Base-by-base conservation (phyloP, 768 basidiomycete species). In the Coprinopsis sp. region DNA sequence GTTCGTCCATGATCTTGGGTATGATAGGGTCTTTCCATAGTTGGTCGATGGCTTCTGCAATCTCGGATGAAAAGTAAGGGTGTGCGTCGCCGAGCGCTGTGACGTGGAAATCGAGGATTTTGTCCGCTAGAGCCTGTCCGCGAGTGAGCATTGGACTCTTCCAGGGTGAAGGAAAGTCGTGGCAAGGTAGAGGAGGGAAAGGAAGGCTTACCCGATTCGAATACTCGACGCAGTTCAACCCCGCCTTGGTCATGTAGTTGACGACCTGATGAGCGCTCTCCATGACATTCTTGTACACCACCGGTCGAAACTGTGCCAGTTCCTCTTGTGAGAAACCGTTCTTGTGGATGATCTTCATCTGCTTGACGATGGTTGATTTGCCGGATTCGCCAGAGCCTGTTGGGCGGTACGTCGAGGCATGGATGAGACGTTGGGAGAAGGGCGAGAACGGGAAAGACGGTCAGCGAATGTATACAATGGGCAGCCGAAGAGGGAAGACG, bases 281-380 rank as follows among this genome's bases (percentile, higher is more conserved):
- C 51, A 95, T 71, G 3, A 94, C 82, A 63, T 95, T 88, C 56
- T 82, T 81, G 67, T 86, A 91, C 38, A 98, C 82, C 24, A 84
- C 83, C 0, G 82, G 77, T 16, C 86, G 74, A 69, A 81, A 95
- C 3, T 79, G 74, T 50, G 83, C 72, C 22, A 91, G 79, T 62
- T 96, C 92, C 0, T 85, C 77, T 6, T 67, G 65, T 2, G 83
- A 79, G 67, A 92, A 98, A 11, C 94, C 94, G 51, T 84, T 82
- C 63, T 95, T 89, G 63, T 98, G 89, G 39, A 97, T 93, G 48
- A 97, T 94, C 75, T 95, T 96, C 93, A 98, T 96, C 65, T 98
- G 94, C 63, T 98, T 97, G 28, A 96, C 92, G 53, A 98, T 91
- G 0, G 94, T 98, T 3, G 82, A 84, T 68, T 97, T 97, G 5